Percentiles rank a stretch among this genome's conserved stretches.
Evolutionary conservation across 1,284 basidiomycete species (phyloP).

Genomic region (Flammula alnicola): DNA sequence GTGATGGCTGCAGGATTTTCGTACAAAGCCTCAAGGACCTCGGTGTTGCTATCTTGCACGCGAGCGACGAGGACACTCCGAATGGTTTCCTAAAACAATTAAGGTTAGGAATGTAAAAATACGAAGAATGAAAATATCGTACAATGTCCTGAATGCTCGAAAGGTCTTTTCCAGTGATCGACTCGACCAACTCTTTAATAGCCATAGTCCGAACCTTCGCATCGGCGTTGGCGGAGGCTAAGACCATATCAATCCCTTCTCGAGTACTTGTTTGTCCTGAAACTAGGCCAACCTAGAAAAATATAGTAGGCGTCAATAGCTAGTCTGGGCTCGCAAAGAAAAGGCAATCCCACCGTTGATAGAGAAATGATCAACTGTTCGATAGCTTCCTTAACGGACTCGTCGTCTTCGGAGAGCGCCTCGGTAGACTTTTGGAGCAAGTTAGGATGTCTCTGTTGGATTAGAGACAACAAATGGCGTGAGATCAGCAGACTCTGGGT

Average conservation of each 20-base stretch:
- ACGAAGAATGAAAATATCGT: conserved; percentile 18
- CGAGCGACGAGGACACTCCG: conserved; percentile 62
- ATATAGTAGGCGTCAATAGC: neutral
- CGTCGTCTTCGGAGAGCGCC: conserved; percentile 40
- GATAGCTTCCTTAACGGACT: conserved; percentile 43
- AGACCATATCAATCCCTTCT: conserved; percentile 47
- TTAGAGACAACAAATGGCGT: conserved; percentile 43
- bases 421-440: conserved; percentile 49
- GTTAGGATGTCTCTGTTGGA: conserved; percentile 59
- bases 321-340: neutral
- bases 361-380: conserved; percentile 61
- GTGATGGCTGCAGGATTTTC: conserved; percentile 49
- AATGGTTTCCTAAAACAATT: conserved; percentile 46
- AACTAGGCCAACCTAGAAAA: conserved; percentile 12
- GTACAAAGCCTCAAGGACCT: conserved; percentile 74
- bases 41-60: conserved; percentile 63
- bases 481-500: conserved; percentile 23
- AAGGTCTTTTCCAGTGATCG: conserved; percentile 32
- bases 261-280: conserved; percentile 12
- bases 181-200: conserved; percentile 52
- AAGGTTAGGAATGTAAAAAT: neutral
- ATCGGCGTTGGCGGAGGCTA: conserved; percentile 61
- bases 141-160: conserved; percentile 46
- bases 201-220: conserved; percentile 53
- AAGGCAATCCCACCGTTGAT: conserved; percentile 50